These are phyloP conservation scores for Astraeus odoratus DNA, from an alignment of 768 basidiomycete species.

Conservation along the genomic window DNA sequence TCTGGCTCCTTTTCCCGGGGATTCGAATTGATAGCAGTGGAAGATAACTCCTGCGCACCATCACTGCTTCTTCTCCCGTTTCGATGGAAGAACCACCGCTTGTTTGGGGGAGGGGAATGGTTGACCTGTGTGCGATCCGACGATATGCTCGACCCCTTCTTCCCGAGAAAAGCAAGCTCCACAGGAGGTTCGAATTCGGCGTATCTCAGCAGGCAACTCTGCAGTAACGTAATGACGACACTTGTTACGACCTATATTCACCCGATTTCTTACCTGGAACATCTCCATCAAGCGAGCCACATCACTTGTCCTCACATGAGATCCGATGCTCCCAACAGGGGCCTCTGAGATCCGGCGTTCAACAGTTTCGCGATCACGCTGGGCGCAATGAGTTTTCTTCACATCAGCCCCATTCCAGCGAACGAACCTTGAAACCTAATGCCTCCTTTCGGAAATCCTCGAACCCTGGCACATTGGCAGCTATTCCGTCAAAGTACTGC, in stretches of 20 bases:
- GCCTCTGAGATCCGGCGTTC: conserved; percentile 53
- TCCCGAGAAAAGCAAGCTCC: conserved; percentile 16
- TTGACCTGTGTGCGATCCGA: conserved; percentile 41
- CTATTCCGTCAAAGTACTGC: conserved; percentile 65
- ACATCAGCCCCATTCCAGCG: background rate
- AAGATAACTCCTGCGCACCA: conserved; percentile 28
- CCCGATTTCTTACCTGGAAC: conserved; percentile 50
- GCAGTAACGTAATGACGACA: background rate
- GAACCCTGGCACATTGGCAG: conserved; percentile 52
- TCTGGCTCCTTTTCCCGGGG: conserved; percentile 23
- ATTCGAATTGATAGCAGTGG: conserved; percentile 16
- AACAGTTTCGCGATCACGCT: conserved; percentile 75
- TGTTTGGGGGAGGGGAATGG: conserved; percentile 22
- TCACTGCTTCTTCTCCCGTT: conserved; percentile 17
- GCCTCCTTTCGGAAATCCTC: conserved; percentile 69
- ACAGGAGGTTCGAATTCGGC: conserved; percentile 54
- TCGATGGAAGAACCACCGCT: conserved; percentile 25
- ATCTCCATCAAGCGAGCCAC: conserved; percentile 79
- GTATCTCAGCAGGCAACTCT: conserved; percentile 68
- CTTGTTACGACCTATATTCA: background rate
- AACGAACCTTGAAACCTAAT: conserved; percentile 67
- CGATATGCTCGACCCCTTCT: conserved; percentile 27
- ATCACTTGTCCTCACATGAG: conserved; percentile 66
- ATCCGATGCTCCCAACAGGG: conserved; percentile 34
- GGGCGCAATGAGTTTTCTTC: conserved; percentile 3